Base-by-base conservation (phyloP, 23 red algal genomes). In the Gracilaria domingensis region DNA sequence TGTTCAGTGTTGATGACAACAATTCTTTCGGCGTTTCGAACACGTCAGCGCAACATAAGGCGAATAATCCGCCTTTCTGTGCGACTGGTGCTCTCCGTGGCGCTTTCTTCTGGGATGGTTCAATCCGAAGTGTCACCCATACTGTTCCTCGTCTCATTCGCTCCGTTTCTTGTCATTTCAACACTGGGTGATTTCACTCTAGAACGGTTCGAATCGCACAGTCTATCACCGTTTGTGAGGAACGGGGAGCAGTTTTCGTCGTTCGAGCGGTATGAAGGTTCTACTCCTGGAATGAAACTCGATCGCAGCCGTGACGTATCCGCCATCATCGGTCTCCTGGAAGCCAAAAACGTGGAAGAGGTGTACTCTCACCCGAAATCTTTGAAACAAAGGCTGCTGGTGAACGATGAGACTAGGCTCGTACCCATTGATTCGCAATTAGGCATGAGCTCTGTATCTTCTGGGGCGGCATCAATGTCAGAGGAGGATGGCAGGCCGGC, bases 1-100 rank as follows among this genome's bases (percentile, higher is more conserved):
- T 45, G 40, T 20, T 45, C 72, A 3, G 26, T 77, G 23, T 28
- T 77, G 40, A 25, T 50, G n/a, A 77, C 72, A 1, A 50, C 72
- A 28, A 30, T 77, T 51, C 72, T 77, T 51, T 45, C 72, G 18
- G 72, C 72, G 5, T 77, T 77, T 49, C 72, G 45, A 25, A 77
- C 72, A 8, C 72, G 72, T 0, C 20, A 30, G 7, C 30, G 12
- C 21, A 51, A 77, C 42, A 26, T 77, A 45, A 77, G 72, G 26
- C 72, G 72, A 4, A 77, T 77, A 45, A 77, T 77, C 20, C 72
- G 72, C 39, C 72, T 77, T 18, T 77, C 72, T 29, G 39, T 50
- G 20, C 26, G 72, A 50, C n/a, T 77, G 23, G 25, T 77, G 6
- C 49, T 77, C 6, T 33, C 23, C 13, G 72, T 26, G 0, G 45